A percentile compares a stretch with the other conserved stretches of the same genome.
Evolutionary conservation across 495 filamentous ascomycete species (phyloP).

Genomic region (Penicillium egyptiacum): DNA sequence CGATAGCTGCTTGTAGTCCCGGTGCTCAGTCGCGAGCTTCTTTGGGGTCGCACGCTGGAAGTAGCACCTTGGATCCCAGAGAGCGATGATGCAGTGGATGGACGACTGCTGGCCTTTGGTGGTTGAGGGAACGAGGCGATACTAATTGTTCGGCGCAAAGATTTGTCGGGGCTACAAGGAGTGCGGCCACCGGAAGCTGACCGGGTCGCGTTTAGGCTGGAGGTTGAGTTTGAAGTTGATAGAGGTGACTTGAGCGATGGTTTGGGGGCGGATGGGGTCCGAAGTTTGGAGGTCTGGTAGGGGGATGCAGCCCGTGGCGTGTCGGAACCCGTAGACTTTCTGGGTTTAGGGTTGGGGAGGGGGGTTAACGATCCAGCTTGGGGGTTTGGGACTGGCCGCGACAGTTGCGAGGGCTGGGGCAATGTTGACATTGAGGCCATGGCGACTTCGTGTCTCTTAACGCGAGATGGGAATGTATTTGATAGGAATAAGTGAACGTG

Average conservation of each 20-base stretch:
- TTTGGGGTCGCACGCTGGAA: constrained; percentile 33
- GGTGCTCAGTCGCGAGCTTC: constrained; percentile 41
- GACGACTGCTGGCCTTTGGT: constrained; percentile 60
- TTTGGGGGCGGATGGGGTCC: constrained; percentile 62
- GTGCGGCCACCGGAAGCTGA: constrained; percentile 40
- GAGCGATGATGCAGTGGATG: constrained; percentile 43
- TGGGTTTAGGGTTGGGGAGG: constrained; percentile 67
- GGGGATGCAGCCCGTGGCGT: constrained; percentile 43
- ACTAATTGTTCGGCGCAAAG: constrained; percentile 81
- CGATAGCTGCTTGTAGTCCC: constrained; percentile 48
- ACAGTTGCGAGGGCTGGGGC: constrained; percentile 61
- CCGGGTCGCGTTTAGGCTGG: constrained; percentile 37
- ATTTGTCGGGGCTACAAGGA: constrained; percentile 55
- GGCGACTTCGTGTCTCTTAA: constrained; percentile 9
- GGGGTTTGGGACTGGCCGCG: constrained; percentile 61
- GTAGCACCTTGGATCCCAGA: constrained; percentile 30
- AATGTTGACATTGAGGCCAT: constrained; percentile 62
- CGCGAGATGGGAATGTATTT: constrained; percentile 6
- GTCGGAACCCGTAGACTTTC: constrained; percentile 60
- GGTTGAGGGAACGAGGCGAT: constrained; percentile 93
- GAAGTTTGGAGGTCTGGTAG: constrained; percentile 54
- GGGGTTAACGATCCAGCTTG: constrained; percentile 66
- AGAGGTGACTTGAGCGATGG: constrained; percentile 54
- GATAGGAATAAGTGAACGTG: constrained; percentile 9
- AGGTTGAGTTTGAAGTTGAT: constrained; percentile 41